These are phyloP conservation scores for Ochetophila trinervis DNA, from an alignment of 306 rosid species.

Conservation along the genomic window DNA sequence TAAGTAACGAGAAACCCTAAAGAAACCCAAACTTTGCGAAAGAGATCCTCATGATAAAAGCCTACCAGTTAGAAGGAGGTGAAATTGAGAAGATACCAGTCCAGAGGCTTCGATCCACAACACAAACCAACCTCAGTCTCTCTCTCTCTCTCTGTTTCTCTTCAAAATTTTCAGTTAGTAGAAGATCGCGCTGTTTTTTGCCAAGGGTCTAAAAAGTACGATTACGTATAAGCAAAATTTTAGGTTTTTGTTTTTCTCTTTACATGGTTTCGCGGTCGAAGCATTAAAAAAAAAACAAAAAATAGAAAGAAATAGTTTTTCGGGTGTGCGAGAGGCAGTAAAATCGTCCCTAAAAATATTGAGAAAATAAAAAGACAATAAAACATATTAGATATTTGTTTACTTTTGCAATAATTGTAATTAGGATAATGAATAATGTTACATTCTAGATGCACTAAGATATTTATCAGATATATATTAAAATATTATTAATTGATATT, in stretches of 20 bases:
- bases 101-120: not conserved
- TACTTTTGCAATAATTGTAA: too few species aligned
- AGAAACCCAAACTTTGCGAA: not conserved
- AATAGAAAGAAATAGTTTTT: too few species aligned
- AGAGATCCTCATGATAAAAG: not conserved
- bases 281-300: too few species aligned
- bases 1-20: not conserved
- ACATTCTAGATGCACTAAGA: too few species aligned
- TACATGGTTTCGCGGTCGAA: not conserved
- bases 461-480: too few species aligned
- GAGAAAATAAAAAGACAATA: too few species aligned
- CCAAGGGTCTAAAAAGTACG: not conserved
- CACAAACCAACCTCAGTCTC: not conserved
- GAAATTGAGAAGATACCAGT: not conserved
- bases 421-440: too few species aligned
- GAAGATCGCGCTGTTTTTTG: not conserved
- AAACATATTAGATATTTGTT: too few species aligned
- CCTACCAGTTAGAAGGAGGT: not conserved
- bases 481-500: too few species aligned
- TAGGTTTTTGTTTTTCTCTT: not conserved
- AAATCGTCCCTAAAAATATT: too few species aligned
- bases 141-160: constrained; percentile 6
- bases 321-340: too few species aligned
- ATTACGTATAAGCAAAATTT: too few species aligned
- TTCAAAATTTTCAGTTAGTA: not conserved